These are phyloP conservation scores for Wallacemonas sp. DNA, from an alignment of 208 protist genomes.

Conservation along the genomic window DNA sequence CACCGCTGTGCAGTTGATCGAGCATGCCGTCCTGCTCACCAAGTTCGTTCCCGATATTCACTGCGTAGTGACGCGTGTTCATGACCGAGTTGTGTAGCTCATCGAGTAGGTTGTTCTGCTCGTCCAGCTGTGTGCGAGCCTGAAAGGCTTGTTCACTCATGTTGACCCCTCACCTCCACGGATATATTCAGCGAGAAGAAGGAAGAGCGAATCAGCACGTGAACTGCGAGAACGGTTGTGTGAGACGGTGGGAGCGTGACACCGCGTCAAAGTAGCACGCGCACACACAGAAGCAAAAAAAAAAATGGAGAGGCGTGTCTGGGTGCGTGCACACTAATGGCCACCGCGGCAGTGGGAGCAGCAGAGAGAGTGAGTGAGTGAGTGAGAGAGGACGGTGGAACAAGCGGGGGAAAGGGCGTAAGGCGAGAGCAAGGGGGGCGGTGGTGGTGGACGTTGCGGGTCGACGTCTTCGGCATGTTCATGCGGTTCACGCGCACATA, in stretches of 20 bases:
- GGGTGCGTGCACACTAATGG: no score
- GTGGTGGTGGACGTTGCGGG: no score
- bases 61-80: constrained; percentile 78
- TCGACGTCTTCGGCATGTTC: no score
- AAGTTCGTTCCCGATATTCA: constrained; percentile 73
- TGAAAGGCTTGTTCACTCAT: constrained; percentile 15
- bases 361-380: no score
- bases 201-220: neutral
- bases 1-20: constrained; percentile 50
- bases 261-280: no score
- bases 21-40: constrained; percentile 78
- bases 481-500: no score
- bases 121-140: constrained; percentile 24
- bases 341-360: no score
- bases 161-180: constrained; percentile 2
- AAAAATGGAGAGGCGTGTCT: no score
- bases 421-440: no score
- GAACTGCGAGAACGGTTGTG: neutral
- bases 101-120: constrained; percentile 78
- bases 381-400: no score
- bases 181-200: neutral
- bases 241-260: neutral
- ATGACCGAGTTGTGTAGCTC: constrained; percentile 83
- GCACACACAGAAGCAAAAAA: no score
- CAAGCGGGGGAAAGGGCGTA: no score